Conservation (phyloP, 176 grass and related monocot species). For the Zoysia japonica region DNA sequence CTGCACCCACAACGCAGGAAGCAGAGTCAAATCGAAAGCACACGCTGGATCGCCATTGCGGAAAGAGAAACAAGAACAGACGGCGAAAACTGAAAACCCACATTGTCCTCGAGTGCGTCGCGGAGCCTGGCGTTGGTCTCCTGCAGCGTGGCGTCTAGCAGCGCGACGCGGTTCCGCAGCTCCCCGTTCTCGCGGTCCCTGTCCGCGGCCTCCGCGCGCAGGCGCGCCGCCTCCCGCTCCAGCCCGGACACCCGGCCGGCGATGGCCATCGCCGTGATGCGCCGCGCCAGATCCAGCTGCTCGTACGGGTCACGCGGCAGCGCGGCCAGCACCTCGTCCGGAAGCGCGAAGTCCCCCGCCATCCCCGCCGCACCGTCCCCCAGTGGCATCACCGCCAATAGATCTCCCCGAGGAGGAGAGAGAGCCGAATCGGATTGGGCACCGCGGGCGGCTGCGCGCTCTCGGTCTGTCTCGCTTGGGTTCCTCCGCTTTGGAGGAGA, state of each 20-base stretch:
- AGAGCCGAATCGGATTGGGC: slow-evolving; percentile 4
- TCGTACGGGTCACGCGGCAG: slow-evolving; percentile 79
- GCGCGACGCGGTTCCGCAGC: slow-evolving; percentile 70
- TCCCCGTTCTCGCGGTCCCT: slow-evolving; percentile 59
- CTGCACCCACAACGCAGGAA: slow-evolving; percentile 36
- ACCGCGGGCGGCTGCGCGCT: not conserved
- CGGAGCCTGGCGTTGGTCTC: slow-evolving; percentile 69
- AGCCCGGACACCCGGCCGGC: slow-evolving; percentile 69
- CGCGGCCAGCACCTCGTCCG: slow-evolving; percentile 71
- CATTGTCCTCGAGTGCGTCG: slow-evolving; percentile 84
- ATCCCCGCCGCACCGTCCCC: slow-evolving; percentile 19
- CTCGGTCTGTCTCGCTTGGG: slow-evolving; percentile 3
- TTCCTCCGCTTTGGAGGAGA: slow-evolving; percentile 17
- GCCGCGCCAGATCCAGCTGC: slow-evolving; percentile 90
- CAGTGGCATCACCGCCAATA: slow-evolving; percentile 33
- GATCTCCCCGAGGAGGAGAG: slow-evolving; percentile 6
- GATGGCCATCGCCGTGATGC: slow-evolving; percentile 86
- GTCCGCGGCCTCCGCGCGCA: slow-evolving; percentile 58
- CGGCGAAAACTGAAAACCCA: slow-evolving; percentile 23
- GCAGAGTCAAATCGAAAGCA: not conserved
- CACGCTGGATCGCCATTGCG: too few species aligned
- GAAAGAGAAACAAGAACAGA: not conserved
- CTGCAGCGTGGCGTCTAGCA: slow-evolving; percentile 67
- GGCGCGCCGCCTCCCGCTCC: slow-evolving; percentile 64
- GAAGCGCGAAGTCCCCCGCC: slow-evolving; percentile 53